Evolutionary conservation across 345 rosid genomes (phyloP).

Genomic region (Eucalyptus curtisii): DNA sequence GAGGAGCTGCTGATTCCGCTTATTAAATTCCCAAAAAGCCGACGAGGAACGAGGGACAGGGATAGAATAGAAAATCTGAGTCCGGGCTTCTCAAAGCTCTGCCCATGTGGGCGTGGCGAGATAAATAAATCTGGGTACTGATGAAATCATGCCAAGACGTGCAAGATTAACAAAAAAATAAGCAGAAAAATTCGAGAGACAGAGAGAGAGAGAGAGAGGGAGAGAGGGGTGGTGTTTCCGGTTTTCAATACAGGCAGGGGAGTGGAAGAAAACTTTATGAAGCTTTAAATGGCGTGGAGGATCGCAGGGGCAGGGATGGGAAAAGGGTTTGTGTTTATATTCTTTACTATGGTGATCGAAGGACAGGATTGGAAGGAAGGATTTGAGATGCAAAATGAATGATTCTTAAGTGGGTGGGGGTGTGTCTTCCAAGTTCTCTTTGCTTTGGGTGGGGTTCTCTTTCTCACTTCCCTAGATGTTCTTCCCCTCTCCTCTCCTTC

Average conservation of each 20-base stretch:
- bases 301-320: slow-evolving; percentile 17
- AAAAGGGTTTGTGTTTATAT: slow-evolving; percentile 7
- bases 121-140: slow-evolving; percentile 59
- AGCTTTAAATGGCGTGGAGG: slow-evolving; percentile 1
- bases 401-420: background rate
- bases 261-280: slow-evolving; percentile 39
- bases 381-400: slow-evolving; percentile 5
- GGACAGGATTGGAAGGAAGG: slow-evolving; percentile 27
- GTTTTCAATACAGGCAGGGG: slow-evolving; percentile 34
- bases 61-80: slow-evolving; percentile 10
- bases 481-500: slow-evolving; percentile 23
- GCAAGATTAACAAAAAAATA: background rate
- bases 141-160: slow-evolving; percentile 38
- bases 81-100: slow-evolving; percentile 32
- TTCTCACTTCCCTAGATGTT: slow-evolving; percentile 72
- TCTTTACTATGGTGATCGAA: slow-evolving; percentile 31
- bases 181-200: background rate
- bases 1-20: background rate
- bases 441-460: slow-evolving; percentile 21
- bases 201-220: background rate
- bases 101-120: slow-evolving; percentile 55
- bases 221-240: slow-evolving; percentile 22
- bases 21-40: background rate
- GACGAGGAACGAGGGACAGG: background rate
- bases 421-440: slow-evolving; percentile 24